phyloP scores from a whole-genome alignment of 2,329 filamentous ascomycete species.

The Dothideomycetes sp. region DNA sequence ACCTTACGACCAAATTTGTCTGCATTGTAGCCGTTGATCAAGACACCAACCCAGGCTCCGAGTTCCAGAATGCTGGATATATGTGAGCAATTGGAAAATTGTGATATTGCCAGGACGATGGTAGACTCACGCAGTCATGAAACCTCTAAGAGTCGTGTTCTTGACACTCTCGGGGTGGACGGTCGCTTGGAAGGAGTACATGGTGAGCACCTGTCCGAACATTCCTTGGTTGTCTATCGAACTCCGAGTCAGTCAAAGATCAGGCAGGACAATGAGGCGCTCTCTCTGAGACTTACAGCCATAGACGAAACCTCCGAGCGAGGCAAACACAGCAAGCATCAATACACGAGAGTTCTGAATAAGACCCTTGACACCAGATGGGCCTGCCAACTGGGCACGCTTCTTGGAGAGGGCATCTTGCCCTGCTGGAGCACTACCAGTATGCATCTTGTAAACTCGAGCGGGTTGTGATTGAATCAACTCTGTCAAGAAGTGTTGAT shows the following conservation, averaged over 20 bases:
- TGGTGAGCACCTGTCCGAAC: constrained; percentile 21
- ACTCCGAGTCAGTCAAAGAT: neutral
- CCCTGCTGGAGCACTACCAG: constrained; percentile 1
- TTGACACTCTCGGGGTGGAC: constrained; percentile 6
- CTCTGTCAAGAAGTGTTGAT: too few species aligned
- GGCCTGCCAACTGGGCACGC: constrained; percentile 19
- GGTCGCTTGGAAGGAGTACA: constrained; percentile 18
- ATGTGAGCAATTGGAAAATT: neutral
- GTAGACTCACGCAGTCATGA: constrained; percentile 8
- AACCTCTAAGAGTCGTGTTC: constrained; percentile 11
- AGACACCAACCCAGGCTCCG: constrained; percentile 65
- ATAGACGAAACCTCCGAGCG: constrained; percentile 22
- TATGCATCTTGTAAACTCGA: constrained; percentile 9
- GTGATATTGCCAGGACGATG: too few species aligned
- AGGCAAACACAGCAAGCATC: constrained; percentile 21
- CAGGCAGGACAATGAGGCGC: neutral
- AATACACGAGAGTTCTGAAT: constrained; percentile 19
- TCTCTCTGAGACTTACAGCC: constrained; percentile 17
- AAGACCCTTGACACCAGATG: constrained; percentile 19
- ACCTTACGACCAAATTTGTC: constrained; percentile 62
- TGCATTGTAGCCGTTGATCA: constrained; percentile 63
- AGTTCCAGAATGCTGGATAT: constrained; percentile 55
- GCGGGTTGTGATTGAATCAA: too few species aligned
- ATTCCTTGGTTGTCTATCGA: constrained; percentile 21
- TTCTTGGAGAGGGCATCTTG: constrained; percentile 17